Percentiles rank a stretch among this genome's conserved stretches.
These are phyloP conservation scores for Sistotremastrum niveocremeum DNA, from an alignment of 768 basidiomycete genomes.

Conservation along the genomic window DNA sequence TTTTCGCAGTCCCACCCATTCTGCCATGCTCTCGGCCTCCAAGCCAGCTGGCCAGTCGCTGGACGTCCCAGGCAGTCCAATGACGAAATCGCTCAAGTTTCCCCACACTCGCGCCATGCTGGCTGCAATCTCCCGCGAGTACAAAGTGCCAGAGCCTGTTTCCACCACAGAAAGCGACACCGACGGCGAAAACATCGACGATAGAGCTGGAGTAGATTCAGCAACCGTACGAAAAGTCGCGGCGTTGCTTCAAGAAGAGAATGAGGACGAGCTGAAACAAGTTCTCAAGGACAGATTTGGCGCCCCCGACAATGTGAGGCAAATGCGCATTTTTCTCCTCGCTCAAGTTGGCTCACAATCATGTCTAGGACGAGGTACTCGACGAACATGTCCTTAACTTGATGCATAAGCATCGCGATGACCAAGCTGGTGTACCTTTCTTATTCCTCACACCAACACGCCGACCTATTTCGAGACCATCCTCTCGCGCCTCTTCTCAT, in stretches of 20 bases:
- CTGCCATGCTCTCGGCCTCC: background rate
- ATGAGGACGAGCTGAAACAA: slow-evolving; percentile 74
- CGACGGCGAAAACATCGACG: slow-evolving; percentile 27
- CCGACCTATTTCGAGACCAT: slow-evolving; percentile 67
- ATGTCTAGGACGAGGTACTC: slow-evolving; percentile 29
- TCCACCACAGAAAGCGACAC: slow-evolving; percentile 37
- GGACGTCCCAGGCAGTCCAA: background rate
- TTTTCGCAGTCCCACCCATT: background rate
- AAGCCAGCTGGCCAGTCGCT: background rate
- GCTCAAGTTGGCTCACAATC: slow-evolving; percentile 10
- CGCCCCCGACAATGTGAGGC: slow-evolving; percentile 11
- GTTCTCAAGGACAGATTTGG: slow-evolving; percentile 59
- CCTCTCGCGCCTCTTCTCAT: slow-evolving; percentile 64
- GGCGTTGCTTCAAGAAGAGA: slow-evolving; percentile 59
- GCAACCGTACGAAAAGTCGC: slow-evolving; percentile 61
- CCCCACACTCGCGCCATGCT: slow-evolving; percentile 79
- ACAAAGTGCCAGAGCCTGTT: slow-evolving; percentile 39
- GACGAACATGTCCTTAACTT: slow-evolving; percentile 86
- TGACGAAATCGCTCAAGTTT: slow-evolving; percentile 27
- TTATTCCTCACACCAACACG: slow-evolving; percentile 69
- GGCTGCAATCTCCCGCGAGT: slow-evolving; percentile 55
- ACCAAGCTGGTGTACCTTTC: slow-evolving; percentile 70
- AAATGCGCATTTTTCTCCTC: slow-evolving; percentile 7
- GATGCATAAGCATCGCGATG: slow-evolving; percentile 92
- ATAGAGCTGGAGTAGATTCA: slow-evolving; percentile 40